A percentile compares a stretch with the other conserved stretches of the same genome.
Conservation (phyloP, 768 basidiomycete genomes). For the Dioszegia hungarica region DNA sequence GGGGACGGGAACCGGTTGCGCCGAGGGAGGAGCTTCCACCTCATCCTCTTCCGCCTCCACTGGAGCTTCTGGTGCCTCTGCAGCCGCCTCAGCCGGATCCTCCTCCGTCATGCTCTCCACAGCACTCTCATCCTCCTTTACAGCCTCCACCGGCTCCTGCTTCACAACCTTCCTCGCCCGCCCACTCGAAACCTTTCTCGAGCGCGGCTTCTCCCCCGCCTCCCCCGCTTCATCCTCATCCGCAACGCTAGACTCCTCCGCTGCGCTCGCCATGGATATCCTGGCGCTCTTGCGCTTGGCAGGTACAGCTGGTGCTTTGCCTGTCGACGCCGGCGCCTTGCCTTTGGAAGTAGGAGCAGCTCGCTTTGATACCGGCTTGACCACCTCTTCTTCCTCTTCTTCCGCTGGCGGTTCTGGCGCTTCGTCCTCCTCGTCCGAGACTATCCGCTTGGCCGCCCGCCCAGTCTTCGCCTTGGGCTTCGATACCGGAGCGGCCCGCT, state of each 20-base stretch:
- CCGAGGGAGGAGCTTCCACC: not conserved
- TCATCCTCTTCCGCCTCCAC: not conserved
- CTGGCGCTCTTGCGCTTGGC: constrained; percentile 2
- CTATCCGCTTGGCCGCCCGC: not conserved
- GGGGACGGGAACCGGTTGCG: not conserved
- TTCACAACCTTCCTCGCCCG: constrained; percentile 12
- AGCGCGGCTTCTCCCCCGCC: constrained; percentile 10
- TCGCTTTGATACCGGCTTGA: constrained; percentile 14
- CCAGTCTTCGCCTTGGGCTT: not conserved
- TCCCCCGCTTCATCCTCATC: constrained; percentile 11
- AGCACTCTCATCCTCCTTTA: constrained; percentile 11
- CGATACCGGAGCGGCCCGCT: constrained; percentile 8
- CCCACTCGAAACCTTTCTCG: not conserved
- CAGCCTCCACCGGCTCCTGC: constrained; percentile 20
- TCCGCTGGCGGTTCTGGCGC: too few relatives aligned
- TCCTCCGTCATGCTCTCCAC: not conserved
- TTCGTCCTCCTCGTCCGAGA: constrained; percentile 6
- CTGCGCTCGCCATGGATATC: constrained; percentile 3
- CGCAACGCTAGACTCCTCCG: not conserved
- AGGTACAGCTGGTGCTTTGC: not conserved
- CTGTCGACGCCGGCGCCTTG: not conserved
- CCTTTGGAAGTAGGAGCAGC: constrained; percentile 3
- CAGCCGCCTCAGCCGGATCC: not conserved
- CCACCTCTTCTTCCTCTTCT: constrained; percentile 10
- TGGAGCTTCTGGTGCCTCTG: too few relatives aligned